Conservation (phyloP, 306 rosid species). For the Cucurbita maxima region DNA sequence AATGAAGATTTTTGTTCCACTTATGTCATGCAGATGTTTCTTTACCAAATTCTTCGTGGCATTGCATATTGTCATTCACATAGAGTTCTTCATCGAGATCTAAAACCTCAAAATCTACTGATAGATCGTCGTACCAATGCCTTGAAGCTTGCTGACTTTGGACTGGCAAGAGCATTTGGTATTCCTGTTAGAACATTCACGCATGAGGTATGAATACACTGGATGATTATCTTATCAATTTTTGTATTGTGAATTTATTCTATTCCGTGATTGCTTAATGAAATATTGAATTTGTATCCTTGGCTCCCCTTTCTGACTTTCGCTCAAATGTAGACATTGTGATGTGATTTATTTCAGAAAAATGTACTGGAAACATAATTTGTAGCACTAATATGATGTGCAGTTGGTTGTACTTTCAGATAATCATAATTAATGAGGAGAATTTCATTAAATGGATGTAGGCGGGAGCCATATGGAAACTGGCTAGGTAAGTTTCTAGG, state of each 20-base stretch:
- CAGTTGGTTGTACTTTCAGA: constrained; percentile 2
- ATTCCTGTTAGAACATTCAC: constrained; percentile 98
- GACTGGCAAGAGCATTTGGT: constrained; percentile 98
- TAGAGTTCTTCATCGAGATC: constrained; percentile 98
- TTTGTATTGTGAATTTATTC: neutral
- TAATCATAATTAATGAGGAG: constrained; percentile 1
- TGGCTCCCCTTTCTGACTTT: neutral
- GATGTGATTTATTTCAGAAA: neutral
- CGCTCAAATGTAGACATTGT: neutral
- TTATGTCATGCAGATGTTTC: constrained; percentile 68
- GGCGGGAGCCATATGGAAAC: neutral
- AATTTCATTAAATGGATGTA: neutral
- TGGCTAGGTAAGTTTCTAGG: neutral
- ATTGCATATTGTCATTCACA: constrained; percentile 98
- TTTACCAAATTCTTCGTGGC: constrained; percentile 95
- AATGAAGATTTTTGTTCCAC: constrained; percentile 12
- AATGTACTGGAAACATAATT: neutral
- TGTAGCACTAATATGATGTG: neutral
- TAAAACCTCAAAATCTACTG: constrained; percentile 94
- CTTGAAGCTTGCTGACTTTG: constrained; percentile 96
- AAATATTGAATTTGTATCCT: neutral
- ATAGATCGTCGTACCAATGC: constrained; percentile 85
- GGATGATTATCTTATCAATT: neutral
- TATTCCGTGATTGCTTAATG: neutral
- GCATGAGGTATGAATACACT: constrained; percentile 52